Evolutionary conservation across 1,284 basidiomycete genomes (phyloP).

Genomic region (Boletus sp.): DNA sequence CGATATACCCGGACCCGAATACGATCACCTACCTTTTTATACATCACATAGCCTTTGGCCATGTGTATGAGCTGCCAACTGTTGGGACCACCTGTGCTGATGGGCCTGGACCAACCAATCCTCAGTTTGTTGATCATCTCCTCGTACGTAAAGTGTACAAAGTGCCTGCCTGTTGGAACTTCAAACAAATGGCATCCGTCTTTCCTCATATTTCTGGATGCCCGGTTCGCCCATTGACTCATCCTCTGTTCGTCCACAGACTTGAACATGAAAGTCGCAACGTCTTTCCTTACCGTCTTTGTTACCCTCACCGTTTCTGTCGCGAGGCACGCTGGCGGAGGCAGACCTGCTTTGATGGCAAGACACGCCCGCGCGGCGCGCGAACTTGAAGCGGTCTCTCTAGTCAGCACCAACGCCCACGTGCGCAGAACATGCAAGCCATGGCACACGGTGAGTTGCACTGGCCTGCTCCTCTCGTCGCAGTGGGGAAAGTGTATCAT

Average conservation of each 20-base stretch:
- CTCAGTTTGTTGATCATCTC: no score
- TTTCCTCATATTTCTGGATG: not conserved
- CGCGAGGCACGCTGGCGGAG: constrained; percentile 2
- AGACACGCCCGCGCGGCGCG: constrained; percentile 11
- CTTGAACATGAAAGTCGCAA: constrained; percentile 32
- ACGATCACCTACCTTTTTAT: no score
- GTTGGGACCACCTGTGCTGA: no score
- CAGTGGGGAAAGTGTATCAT: not conserved
- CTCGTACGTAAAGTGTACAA: no score
- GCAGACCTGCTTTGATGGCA: constrained; percentile 3
- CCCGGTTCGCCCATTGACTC: constrained; percentile 4
- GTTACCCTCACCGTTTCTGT: constrained; percentile 4
- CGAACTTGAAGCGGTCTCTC: not conserved
- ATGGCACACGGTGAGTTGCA: constrained; percentile 2
- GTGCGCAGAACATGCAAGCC: constrained; percentile 4
- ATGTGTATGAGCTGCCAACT: no score
- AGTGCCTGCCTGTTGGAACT: no score
- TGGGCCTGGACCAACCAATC: no score
- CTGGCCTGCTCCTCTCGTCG: not conserved
- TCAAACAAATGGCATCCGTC: not conserved
- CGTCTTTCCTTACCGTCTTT: not conserved
- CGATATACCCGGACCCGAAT: no score
- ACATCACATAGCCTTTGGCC: no score
- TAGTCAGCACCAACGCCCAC: not conserved
- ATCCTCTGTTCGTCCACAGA: not conserved